Evolutionary conservation across 371 early-diverging fungal species (phyloP), one percentile per base, ranked within the genome.

Genomic region (Chytridium lagenaria): DNA sequence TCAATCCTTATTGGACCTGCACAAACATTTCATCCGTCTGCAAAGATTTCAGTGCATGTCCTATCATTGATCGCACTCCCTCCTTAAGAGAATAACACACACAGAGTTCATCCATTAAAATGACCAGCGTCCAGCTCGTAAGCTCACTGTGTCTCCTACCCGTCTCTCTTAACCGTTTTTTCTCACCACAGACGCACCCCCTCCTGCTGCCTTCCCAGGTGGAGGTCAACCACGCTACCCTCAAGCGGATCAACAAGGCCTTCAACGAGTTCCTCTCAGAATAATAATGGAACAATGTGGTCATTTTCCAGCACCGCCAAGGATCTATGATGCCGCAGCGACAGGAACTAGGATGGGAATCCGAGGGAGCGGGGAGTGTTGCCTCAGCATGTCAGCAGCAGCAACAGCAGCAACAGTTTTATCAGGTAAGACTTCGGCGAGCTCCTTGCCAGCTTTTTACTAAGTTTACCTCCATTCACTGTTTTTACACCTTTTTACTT

Each of bases 151-250:
- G 44, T 19, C 44, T 44, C n/a, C n/a, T n/a, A n/a, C n/a, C n/a
- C n/a, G n/a, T n/a, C n/a, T n/a, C n/a, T n/a, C n/a, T n/a, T n/a
- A n/a, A n/a, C n/a, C n/a, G n/a, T n/a, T n/a, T n/a, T n/a, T n/a
- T n/a, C n/a, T n/a, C n/a, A n/a, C n/a, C n/a, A 55, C 57, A 55
- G 57, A 55, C 26, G 57, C 57, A 26, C 57, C 57, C 15, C 57
- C 57, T 5, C 57, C 57, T 7, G 57, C 57, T 23, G 10, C 57
- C 26, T 55, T 55, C 30, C 57, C 57, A 19, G 57, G 57, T 5
- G 57, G 57, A 7, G 26, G 26, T 10, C 57, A 7, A 7, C 57
- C 26, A 55, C 7, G 30, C 57, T 26, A 55, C 57, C 26, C 10
- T 10, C 26, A 19, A 26, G 57, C 22, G 22, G 10, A 55, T 55